Percentiles rank a stretch among this genome's conserved stretches.
Evolutionary conservation across 2,329 filamentous ascomycete genomes (phyloP).

Genomic region (Arthrobotrys pseudoclavata): DNA sequence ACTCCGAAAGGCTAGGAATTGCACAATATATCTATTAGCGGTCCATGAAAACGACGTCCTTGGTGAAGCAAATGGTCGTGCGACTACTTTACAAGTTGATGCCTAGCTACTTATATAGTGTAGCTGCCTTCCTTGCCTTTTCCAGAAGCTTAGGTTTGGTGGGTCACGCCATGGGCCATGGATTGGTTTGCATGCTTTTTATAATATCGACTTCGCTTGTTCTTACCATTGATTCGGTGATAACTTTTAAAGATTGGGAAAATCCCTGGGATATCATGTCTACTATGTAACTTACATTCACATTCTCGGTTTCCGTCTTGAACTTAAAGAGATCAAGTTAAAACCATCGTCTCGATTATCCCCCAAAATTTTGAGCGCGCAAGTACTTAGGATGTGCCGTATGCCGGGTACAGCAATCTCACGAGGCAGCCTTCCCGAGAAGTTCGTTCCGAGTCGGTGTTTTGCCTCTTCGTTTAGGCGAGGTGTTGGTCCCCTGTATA

Average conservation of each 20-base stretch:
- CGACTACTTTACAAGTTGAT: not conserved
- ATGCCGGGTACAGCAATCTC: constrained; percentile 17
- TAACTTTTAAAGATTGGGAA: not conserved
- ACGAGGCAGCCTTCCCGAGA: constrained; percentile 37
- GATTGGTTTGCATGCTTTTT: not conserved
- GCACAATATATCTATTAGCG: no score
- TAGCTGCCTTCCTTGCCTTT: constrained; percentile 4
- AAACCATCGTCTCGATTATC: constrained; percentile 7
- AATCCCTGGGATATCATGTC: not conserved
- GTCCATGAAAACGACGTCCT: not conserved
- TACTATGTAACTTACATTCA: not conserved
- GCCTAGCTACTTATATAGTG: constrained; percentile 1
- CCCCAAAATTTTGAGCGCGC: not conserved
- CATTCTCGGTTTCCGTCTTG: not conserved
- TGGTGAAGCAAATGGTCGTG: constrained; percentile 5
- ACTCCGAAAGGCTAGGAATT: no score
- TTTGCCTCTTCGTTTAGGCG: constrained; percentile 18
- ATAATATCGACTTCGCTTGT: not conserved
- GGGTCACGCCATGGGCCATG: not conserved
- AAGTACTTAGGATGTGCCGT: not conserved
- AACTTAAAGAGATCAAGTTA: not conserved
- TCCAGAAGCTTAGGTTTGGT: not conserved
- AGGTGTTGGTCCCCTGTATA: constrained; percentile 21
- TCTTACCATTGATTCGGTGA: not conserved
- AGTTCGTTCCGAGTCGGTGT: constrained; percentile 45